phyloP scores from a whole-genome alignment of 1,139 yeast genomes.

The Saccharomyces hybrid region DNA sequence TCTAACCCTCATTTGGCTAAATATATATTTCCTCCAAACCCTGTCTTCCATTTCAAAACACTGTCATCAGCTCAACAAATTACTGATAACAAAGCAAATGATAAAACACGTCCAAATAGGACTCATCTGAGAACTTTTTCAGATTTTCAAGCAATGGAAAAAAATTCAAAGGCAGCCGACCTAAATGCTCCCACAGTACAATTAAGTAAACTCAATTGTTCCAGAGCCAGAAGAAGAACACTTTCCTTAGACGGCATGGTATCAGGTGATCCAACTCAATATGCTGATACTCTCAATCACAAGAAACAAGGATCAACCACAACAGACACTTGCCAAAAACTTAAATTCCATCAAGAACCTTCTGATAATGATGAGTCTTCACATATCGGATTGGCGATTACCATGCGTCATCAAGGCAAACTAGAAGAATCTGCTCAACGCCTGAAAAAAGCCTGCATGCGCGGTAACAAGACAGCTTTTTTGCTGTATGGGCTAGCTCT shows the following conservation, averaged over 20 bases:
- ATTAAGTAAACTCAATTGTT: not conserved
- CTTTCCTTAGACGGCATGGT: not conserved
- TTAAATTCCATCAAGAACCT: not conserved
- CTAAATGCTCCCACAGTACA: not conserved
- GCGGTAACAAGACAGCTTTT: constrained; percentile 62
- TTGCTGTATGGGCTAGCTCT: constrained; percentile 63
- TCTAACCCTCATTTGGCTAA: constrained; percentile 3
- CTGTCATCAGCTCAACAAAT: not conserved
- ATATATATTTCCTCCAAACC: constrained; percentile 12
- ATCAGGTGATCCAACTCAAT: not conserved
- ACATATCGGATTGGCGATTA: constrained; percentile 38
- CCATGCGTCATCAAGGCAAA: constrained; percentile 50
- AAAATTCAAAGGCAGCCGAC: not conserved
- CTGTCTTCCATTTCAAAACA: constrained; percentile 7
- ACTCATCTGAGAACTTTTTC: constrained; percentile 12
- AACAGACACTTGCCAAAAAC: not conserved
- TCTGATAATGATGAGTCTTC: constrained; percentile 8
- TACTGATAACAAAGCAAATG: not conserved
- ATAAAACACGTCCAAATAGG: constrained; percentile 2
- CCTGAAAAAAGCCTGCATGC: constrained; percentile 37
- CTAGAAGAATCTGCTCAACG: constrained; percentile 65
- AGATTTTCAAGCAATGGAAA: constrained; percentile 5
- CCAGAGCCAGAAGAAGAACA: constrained; percentile 5
- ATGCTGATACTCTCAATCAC: not conserved
- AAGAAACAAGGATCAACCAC: not conserved